phyloP scores from a whole-genome alignment of 441 rosid species.

The Gossypium laxum region DNA sequence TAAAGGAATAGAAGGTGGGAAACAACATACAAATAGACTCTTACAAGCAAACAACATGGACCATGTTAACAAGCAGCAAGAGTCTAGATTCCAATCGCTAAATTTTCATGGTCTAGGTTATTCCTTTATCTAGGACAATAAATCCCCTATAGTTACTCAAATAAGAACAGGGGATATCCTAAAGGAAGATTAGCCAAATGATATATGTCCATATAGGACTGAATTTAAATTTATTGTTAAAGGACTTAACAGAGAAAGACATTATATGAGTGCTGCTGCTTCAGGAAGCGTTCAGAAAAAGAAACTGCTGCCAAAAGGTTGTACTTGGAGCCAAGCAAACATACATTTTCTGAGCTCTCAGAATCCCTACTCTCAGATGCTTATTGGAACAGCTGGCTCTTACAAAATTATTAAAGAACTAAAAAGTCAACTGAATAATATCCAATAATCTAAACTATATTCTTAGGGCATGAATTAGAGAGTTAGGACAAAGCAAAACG shows the following conservation, averaged over 20 bases:
- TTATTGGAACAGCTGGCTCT: not conserved
- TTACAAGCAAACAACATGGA: not conserved
- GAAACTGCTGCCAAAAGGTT: not conserved
- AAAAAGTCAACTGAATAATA: not conserved
- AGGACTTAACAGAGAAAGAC: not conserved
- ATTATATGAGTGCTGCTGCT: not conserved
- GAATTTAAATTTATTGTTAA: not conserved
- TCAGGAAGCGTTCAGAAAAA: not conserved
- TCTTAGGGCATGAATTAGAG: not conserved
- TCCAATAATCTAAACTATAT: not conserved
- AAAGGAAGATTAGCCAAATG: slow-evolving; percentile 5
- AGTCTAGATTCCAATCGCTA: not conserved
- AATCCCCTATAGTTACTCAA: not conserved
- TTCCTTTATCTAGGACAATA: not conserved
- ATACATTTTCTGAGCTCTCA: not conserved
- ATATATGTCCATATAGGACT: not conserved
- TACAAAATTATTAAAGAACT: not conserved
- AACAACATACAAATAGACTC: not conserved
- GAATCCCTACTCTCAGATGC: not conserved
- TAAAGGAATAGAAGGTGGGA: not conserved
- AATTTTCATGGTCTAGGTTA: not conserved
- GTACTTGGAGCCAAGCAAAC: not conserved
- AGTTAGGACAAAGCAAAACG: not conserved
- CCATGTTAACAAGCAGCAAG: not conserved
- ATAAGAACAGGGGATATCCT: slow-evolving; percentile 6